Evolutionary conservation across 495 filamentous ascomycete genomes (phyloP), one percentile per base, ranked within the genome.

Genomic region (Clohesyomyces aquaticus): DNA sequence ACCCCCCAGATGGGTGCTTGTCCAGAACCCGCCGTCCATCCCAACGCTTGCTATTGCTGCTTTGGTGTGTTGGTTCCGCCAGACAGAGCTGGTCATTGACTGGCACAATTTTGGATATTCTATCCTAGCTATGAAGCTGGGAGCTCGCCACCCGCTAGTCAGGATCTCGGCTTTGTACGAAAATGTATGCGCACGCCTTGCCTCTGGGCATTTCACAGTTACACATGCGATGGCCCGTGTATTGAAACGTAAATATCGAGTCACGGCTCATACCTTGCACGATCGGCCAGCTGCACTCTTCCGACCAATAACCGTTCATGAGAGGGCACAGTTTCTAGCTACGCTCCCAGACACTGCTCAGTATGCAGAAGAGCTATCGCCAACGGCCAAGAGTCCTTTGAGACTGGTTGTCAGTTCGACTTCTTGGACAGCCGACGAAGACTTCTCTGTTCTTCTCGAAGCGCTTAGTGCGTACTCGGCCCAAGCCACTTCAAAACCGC

Each of bases 81-180:
- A 90, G 61, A 93, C 89, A 23, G 82, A 81, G 58, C 83, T 97
- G 1, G 81, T 97, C 35, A 91, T 98, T 59, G 94, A 99, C 76
- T 99, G 94, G 94, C 94, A 99, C 78, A 99, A 99, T 75, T 96
- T 96, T 75, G 93, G 94, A 63, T 96, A 91, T 81, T 93, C 89
- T n/a, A 93, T 98, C 60, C 85, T 99, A 3, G 85, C 89, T 67
- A 68, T 90, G 71, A 83, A 90, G 77, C 71, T 86, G 41, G 75
- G 81, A 18, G 61, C 74, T 46, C 59, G 55, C 6, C 93, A 96
- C 73, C 90, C 89, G 0, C 80, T 98, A 8, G 92, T 97, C 16
- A 78, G 67, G 55, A 69, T 93, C 19, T 88, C 91, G 1, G 84
- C 83, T 49, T 79, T 83, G 70, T 96, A 96, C 73, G 94, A 98